Percentiles rank a stretch among this genome's conserved stretches.
These are phyloP conservation scores for Grosmannia penicillata DNA, from an alignment of 2,329 filamentous ascomycete species.

Conservation along the genomic window DNA sequence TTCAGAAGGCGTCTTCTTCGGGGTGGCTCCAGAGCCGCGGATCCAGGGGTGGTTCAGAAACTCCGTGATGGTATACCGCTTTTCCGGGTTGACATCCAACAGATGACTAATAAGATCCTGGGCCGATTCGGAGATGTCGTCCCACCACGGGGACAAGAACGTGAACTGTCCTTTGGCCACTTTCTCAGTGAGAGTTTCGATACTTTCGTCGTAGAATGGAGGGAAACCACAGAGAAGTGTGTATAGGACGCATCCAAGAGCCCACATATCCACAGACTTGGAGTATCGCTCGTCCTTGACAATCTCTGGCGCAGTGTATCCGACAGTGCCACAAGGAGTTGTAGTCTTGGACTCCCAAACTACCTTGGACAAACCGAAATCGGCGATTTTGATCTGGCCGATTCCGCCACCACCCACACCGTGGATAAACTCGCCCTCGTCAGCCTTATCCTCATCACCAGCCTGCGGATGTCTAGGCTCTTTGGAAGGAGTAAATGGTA, in stretches of 20 bases:
- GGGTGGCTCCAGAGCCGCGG: slow-evolving; percentile 43
- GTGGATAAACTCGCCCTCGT: slow-evolving; percentile 83
- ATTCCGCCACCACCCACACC: slow-evolving; percentile 81
- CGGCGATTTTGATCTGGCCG: slow-evolving; percentile 89
- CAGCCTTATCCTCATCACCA: slow-evolving; percentile 92
- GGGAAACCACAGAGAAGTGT: slow-evolving; percentile 95
- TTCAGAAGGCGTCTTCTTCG: slow-evolving; percentile 33
- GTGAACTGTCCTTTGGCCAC: slow-evolving; percentile 94
- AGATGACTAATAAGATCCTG: slow-evolving; percentile 91
- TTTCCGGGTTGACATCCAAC: slow-evolving; percentile 84
- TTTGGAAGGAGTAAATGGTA: slow-evolving; percentile 65
- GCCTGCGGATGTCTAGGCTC: slow-evolving; percentile 66
- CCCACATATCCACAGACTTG: slow-evolving; percentile 99
- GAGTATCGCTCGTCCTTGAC: slow-evolving; percentile 98
- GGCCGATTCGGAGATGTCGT: slow-evolving; percentile 89
- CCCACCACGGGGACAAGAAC: slow-evolving; percentile 98
- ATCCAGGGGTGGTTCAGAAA: slow-evolving; percentile 97
- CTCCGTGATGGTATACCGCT: slow-evolving; percentile 83
- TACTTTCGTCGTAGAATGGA: slow-evolving; percentile 96
- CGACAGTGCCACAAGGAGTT: slow-evolving; percentile 97
- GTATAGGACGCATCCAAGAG: slow-evolving; percentile 89
- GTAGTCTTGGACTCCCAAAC: slow-evolving; percentile 98
- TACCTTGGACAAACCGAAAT: slow-evolving; percentile 94
- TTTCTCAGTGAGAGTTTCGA: slow-evolving; percentile 93
- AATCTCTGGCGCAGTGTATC: slow-evolving; percentile 95